These are phyloP conservation scores for Botryotinia narcissicola DNA, from an alignment of 2,329 filamentous ascomycete genomes.

Conservation along the genomic window DNA sequence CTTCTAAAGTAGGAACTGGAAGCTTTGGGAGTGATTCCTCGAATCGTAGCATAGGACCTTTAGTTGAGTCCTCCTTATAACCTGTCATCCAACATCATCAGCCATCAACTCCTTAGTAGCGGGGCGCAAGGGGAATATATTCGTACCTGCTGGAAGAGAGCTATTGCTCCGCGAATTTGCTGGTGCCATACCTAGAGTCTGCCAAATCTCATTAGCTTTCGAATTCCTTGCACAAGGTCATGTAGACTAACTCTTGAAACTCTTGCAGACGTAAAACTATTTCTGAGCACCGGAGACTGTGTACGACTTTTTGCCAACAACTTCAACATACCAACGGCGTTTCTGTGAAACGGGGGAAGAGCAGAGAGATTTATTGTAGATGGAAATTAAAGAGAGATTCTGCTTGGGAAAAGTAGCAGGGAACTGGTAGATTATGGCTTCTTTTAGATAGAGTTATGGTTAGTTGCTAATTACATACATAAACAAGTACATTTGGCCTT, in stretches of 20 bases:
- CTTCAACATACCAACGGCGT: constrained; percentile 38
- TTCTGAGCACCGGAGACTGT: constrained; percentile 37
- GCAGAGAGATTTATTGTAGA: constrained; percentile 17
- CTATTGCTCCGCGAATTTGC: constrained; percentile 55
- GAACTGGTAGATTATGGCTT: constrained; percentile 12
- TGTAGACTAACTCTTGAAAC: constrained; percentile 31
- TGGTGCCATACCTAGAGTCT: constrained; percentile 49
- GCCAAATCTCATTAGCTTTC: constrained; percentile 25
- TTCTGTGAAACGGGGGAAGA: constrained; percentile 22
- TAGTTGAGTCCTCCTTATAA: constrained; percentile 76
- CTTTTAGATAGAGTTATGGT: constrained; percentile 6
- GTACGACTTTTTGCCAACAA: constrained; percentile 36
- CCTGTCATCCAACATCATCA: constrained; percentile 47
- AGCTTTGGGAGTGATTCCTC: constrained; percentile 80
- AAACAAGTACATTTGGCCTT: not conserved
- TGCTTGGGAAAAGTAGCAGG: constrained; percentile 14
- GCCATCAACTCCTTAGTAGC: not conserved
- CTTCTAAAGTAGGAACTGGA: constrained; percentile 77
- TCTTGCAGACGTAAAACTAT: constrained; percentile 32
- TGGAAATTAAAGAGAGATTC: constrained; percentile 22
- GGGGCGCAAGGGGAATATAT: constrained; percentile 21
- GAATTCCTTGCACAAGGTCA: not conserved
- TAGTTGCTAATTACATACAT: constrained; percentile 6
- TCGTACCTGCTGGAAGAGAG: constrained; percentile 53
- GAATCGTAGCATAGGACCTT: constrained; percentile 78